Percentiles rank a stretch among this genome's conserved stretches.
phyloP scores from a whole-genome alignment of 2,329 filamentous ascomycete species.

The Colletotrichum eremochloae region DNA sequence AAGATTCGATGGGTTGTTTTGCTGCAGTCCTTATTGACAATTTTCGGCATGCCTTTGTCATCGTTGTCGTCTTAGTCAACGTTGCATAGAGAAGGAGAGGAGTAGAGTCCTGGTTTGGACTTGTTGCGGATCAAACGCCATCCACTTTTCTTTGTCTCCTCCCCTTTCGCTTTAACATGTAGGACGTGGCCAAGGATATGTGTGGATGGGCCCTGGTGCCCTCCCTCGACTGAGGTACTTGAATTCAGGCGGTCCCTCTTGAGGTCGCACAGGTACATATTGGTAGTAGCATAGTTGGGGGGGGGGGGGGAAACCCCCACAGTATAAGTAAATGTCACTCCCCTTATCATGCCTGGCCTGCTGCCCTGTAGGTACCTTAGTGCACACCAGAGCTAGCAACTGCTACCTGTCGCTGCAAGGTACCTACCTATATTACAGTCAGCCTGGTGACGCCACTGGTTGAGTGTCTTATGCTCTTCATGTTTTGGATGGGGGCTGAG shows the following conservation, averaged over 20 bases:
- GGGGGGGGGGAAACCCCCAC: too few species aligned
- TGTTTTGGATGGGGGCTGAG: background rate
- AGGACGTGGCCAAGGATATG: background rate
- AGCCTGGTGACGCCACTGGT: background rate
- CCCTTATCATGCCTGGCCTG: too few species aligned
- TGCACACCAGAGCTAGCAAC: background rate
- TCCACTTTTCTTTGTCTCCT: constrained; percentile 20
- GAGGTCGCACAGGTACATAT: too few species aligned
- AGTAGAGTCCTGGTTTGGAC: constrained; percentile 38
- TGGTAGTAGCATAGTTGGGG: too few species aligned
- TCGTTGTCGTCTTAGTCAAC: constrained; percentile 22
- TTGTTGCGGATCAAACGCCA: constrained; percentile 43
- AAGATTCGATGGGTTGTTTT: background rate
- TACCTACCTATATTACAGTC: background rate
- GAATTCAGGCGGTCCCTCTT: too few species aligned
- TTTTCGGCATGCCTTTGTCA: background rate
- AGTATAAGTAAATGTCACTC: too few species aligned
- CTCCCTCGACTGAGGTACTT: background rate
- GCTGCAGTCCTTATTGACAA: background rate
- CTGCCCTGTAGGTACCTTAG: too few species aligned
- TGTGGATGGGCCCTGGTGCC: background rate
- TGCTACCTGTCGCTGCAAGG: background rate
- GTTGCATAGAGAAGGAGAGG: constrained; percentile 25
- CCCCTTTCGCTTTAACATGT: background rate
- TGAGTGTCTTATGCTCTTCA: background rate